phyloP scores from a whole-genome alignment of 306 rosid genomes.

The Gynostemma pentaphyllum region DNA sequence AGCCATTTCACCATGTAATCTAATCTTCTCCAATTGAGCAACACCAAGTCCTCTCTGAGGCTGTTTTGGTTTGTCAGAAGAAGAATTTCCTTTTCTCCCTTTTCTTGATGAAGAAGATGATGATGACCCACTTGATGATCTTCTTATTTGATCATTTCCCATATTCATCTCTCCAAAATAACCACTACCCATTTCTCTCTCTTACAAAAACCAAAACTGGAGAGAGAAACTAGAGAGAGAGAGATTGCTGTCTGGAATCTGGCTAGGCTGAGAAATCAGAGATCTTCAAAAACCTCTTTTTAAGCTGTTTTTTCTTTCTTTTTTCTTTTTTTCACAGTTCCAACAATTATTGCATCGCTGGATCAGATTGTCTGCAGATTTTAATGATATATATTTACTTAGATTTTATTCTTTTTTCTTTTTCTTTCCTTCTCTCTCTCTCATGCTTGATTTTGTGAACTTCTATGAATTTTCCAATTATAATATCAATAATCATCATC shows the following conservation, averaged over 20 bases:
- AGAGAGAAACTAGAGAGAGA: slow-evolving; percentile 8
- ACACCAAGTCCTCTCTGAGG: slow-evolving; percentile 99
- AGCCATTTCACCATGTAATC: slow-evolving; percentile 86
- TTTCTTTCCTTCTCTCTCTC: slow-evolving; percentile 10
- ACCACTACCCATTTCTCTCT: slow-evolving; percentile 43
- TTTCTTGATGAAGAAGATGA: slow-evolving; percentile 39
- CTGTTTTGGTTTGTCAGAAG: slow-evolving; percentile 83
- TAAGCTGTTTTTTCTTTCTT: too few relatives aligned
- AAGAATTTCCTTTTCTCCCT: slow-evolving; percentile 43
- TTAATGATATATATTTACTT: slow-evolving; percentile 51
- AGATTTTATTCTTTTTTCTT: slow-evolving; percentile 61
- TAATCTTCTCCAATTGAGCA: slow-evolving; percentile 97
- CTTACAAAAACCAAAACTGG: not conserved
- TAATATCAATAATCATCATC: slow-evolving; percentile 18
- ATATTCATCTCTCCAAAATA: slow-evolving; percentile 82
- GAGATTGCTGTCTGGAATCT: too few relatives aligned
- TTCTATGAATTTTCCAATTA: slow-evolving; percentile 18
- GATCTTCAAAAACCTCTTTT: slow-evolving; percentile 47
- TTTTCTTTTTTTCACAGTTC: slow-evolving; percentile 19
- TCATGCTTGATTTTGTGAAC: slow-evolving; percentile 25
- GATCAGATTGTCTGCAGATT: slow-evolving; percentile 89
- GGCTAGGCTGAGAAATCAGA: slow-evolving; percentile 32
- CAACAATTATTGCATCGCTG: slow-evolving; percentile 94
- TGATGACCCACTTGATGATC: slow-evolving; percentile 38
- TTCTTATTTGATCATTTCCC: slow-evolving; percentile 36